phyloP scores from a whole-genome alignment of 208 protist species.

The Spongospora subterranea region DNA sequence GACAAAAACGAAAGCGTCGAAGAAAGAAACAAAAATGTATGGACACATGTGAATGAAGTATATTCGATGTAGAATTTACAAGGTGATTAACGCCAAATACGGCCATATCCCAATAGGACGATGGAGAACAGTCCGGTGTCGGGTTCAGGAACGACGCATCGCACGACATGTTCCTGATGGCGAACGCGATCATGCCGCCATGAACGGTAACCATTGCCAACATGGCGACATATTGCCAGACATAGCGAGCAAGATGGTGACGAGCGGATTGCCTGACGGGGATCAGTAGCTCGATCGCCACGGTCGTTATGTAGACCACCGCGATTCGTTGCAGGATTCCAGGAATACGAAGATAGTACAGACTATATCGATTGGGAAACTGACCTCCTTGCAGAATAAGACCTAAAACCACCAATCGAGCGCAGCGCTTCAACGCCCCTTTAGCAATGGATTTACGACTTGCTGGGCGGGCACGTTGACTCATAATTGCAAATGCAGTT shows the following conservation, averaged over 20 bases:
- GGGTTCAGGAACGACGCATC: neutral
- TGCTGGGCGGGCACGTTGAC: neutral
- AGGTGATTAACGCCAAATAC: slow-evolving; percentile 20
- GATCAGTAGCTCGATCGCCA: neutral
- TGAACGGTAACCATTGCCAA: neutral
- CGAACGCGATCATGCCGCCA: neutral
- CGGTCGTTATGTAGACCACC: neutral
- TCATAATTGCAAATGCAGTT: neutral
- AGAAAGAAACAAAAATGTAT: too few relatives aligned
- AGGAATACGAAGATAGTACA: neutral
- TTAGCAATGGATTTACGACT: neutral
- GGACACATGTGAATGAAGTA: too few relatives aligned
- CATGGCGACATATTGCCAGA: slow-evolving; percentile 16
- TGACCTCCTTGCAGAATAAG: neutral
- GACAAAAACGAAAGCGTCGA: too few relatives aligned
- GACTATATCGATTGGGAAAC: slow-evolving; percentile 24
- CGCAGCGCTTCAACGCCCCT: neutral
- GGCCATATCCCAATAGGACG: neutral
- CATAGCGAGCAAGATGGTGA: neutral
- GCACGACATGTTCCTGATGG: neutral
- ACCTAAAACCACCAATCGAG: neutral
- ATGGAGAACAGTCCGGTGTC: neutral
- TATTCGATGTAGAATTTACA: neutral
- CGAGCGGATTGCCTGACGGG: neutral
- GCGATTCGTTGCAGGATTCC: slow-evolving; percentile 46